phyloP scores from a whole-genome alignment of 208 protist genomes.

The Crithidia expoeki region DNA sequence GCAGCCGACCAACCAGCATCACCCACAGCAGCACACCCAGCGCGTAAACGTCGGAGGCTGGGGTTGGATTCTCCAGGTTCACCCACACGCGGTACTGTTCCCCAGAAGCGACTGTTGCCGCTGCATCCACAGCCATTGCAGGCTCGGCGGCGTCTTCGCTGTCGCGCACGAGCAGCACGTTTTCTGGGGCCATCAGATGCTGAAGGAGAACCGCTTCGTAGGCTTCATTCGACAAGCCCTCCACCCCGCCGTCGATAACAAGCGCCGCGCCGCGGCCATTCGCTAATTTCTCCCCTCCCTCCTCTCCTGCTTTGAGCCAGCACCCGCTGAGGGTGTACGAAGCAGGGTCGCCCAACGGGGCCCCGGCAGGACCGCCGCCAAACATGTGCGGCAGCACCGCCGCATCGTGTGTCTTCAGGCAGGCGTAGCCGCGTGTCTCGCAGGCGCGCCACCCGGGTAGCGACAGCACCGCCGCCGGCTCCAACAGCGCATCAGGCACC shows the following conservation, averaged over 20 bases:
- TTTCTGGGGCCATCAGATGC: slow-evolving; percentile 43
- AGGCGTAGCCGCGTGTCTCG: slow-evolving; percentile 29
- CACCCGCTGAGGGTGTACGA: slow-evolving; percentile 27
- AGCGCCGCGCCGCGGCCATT: not conserved
- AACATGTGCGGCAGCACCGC: slow-evolving; percentile 22
- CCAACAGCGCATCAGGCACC: slow-evolving; percentile 25
- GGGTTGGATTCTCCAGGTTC: not conserved
- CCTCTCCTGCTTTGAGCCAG: not conserved
- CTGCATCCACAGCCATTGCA: not conserved
- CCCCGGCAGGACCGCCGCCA: slow-evolving; percentile 15
- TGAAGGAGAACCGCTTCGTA: slow-evolving; percentile 30
- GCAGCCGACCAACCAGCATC: slow-evolving; percentile 49
- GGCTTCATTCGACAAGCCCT: slow-evolving; percentile 11
- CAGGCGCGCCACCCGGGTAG: slow-evolving; percentile 14
- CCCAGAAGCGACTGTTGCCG: not conserved
- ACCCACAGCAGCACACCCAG: slow-evolving; percentile 68
- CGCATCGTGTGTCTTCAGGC: slow-evolving; percentile 30
- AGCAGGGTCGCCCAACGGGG: not conserved
- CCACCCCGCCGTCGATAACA: slow-evolving; percentile 22
- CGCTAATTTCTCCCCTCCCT: not conserved
- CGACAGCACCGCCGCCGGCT: slow-evolving; percentile 22
- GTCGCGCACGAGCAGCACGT: slow-evolving; percentile 25
- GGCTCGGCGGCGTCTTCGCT: not conserved
- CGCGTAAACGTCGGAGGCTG: slow-evolving; percentile 56
- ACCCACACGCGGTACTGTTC: slow-evolving; percentile 21